These are phyloP conservation scores for Trichoderma gamsii DNA, from an alignment of 495 filamentous ascomycete genomes.

Conservation along the genomic window DNA sequence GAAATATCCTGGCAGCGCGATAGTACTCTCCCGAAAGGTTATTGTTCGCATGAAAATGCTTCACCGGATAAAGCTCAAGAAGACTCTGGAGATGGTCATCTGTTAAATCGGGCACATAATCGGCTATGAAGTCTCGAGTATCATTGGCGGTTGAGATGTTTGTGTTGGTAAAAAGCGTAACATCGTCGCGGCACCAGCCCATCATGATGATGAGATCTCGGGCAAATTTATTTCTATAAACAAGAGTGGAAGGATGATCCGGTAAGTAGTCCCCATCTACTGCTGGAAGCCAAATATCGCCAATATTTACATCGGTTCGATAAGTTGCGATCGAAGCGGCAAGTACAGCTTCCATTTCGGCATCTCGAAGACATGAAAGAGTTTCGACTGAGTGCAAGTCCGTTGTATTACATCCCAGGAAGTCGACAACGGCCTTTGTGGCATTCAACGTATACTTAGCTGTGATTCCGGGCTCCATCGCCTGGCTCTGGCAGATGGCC, in stretches of 20 bases:
- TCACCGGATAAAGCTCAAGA: constrained; percentile 33
- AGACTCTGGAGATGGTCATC: constrained; percentile 17
- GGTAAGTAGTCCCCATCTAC: constrained; percentile 38
- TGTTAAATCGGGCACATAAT: neutral
- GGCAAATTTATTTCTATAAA: constrained; percentile 31
- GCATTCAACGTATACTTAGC: constrained; percentile 23
- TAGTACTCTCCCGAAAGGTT: constrained; percentile 37
- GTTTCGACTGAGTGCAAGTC: neutral
- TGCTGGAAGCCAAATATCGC: constrained; percentile 31
- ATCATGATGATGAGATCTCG: constrained; percentile 30
- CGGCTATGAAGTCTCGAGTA: neutral
- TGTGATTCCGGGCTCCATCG: constrained; percentile 27
- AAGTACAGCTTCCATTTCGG: neutral
- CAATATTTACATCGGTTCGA: constrained; percentile 21
- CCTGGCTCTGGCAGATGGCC: constrained; percentile 26
- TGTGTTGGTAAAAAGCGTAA: constrained; percentile 22
- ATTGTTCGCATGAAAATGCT: constrained; percentile 28
- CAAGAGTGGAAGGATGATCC: constrained; percentile 32
- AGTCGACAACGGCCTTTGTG: constrained; percentile 4
- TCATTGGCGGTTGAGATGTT: constrained; percentile 19
- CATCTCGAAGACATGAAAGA: neutral
- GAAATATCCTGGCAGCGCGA: constrained; percentile 38
- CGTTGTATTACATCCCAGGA: neutral
- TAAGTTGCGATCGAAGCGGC: neutral
- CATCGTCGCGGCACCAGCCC: constrained; percentile 26